Evolutionary conservation across 805 yeast species (phyloP), one percentile per base, ranked within the genome.

Genomic region (Starmerella gropengiesseri): DNA sequence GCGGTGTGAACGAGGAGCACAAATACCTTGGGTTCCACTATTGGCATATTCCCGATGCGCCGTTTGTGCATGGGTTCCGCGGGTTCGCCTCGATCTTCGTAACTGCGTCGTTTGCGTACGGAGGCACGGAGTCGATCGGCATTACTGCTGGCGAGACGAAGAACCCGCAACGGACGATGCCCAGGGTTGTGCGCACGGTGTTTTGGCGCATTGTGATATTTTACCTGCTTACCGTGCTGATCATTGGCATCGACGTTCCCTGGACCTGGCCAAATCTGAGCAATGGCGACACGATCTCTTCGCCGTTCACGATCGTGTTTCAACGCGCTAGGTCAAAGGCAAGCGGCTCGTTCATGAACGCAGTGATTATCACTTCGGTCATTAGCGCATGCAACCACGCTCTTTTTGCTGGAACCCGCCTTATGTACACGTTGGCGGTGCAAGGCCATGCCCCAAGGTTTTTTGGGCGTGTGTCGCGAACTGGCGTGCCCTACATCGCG

Each of bases 311-410:
- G 2, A 60, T 69, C 45, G 71, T 68, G 2, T 54, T 67, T 40
- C 60, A 61, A 13, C 52, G 61, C 30, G 72, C 70, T 1, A 73
- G 74, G 1, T 65, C 70, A 59, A 57, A 59, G 39, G 62, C 56
- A n/a, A 62, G 66, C 3, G 65, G 72, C 4, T 73, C 76, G 46
- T 67, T 75, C 52, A 65, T 74, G 49, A 74, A 74, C 47, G 74
- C 82, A 0, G 70, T 79, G 48, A 69, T 78, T 42, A 64, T 76
- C 49, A 58, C 78, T 4, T 25, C 39, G 4, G 31, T 17, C 5
- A 60, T 79, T 21, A 73, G 79, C 13, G 80, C 85, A 2, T 75
- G 78, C 48, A 78, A 78, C 60, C 71, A 77, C 35, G 75, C 81
- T 9, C 71, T 77, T 31, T 78, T 72, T 58, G 73, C 78, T 50